Evolutionary conservation across 352 stramenopile genomes (phyloP), one percentile per base, ranked within the genome.

Genomic region (Phytophthora sp.): DNA sequence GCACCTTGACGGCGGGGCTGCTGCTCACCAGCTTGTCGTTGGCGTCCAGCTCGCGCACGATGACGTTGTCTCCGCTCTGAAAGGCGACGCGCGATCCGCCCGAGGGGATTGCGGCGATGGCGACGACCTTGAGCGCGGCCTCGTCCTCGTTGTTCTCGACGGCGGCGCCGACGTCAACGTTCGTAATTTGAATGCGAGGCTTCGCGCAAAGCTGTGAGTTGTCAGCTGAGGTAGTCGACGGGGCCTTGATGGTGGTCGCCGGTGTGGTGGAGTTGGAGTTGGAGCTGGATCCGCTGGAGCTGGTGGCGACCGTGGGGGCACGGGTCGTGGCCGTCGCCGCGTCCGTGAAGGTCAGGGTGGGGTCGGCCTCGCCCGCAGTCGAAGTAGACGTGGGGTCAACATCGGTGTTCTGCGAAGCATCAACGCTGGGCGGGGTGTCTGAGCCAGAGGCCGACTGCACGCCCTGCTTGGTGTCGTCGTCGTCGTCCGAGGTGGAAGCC

Each of bases 131-230:
- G 44, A 88, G 68, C 0, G 41, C 66, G 1, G 54, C 76, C n/a
- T 84, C 79, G 27, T 88, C 76, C 49, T 88, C 79, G 46, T 75
- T 84, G n/a, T 34, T 31, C 13, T 75, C 61, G 5, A 84, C 51
- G 11, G 37, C 42, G 2, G 57, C 56, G 24, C 74, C 74, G 0
- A 88, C 74, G 20, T 77, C 44, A 34, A 86, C 70, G 34, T 84
- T 64, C 7, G 54, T 74, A 35, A 84, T 65, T 2, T 66, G 69
- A 12, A 86, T 51, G 41, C 71, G 74, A 0, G 74, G 68, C 45
- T 69, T 76, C 13, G 61, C 66, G 37, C 79, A 88, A 5, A 88
- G 72, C 48, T 77, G 73, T 15, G 58, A 61, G 52, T 72, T 63
- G 28, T 49, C 37, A 3, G 3, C 23, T 5, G 56, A 52, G 9